Base-by-base conservation (phyloP, 148 eudicot species). In the Oxyria digyna region DNA sequence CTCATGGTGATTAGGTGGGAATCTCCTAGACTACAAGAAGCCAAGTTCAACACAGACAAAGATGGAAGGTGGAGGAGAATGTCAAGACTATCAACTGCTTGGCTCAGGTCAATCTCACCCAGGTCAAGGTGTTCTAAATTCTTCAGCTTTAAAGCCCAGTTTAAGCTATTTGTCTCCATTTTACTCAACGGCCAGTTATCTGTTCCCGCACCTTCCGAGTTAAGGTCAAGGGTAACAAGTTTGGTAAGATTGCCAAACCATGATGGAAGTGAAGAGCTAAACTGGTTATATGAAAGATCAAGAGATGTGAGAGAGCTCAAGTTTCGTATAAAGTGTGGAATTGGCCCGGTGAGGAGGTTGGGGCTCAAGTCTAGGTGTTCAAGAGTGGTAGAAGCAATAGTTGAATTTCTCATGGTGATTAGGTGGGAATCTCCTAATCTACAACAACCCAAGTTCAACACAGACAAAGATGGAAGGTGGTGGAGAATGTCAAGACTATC, bases 241-340 rank as follows among this genome's bases (percentile, higher is more conserved):
- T 43, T 24, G 23, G 71, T 64, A 46, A 67, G 67, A 29, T 76
- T 67, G n/a, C 69, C 33, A 15, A 66, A n/a, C 69, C 69, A 66
- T 35, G 43, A 66, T 41, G 69, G 69, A 41, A 66, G 12, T n/a
- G 31, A 18, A 66, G 45, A 37, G 12, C 6, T 37, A 13, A n/a
- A n/a, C n/a, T 37, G 0, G 11, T 78, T 78, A 0, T 4, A 0
- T 8, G 78, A 78, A 14, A 78, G 33, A 20, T 75, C 78, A 17
- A 71, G 78, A 1, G 68, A 62, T 8, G 48, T 33, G 20, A 78
- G 40, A 1, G 70, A 41, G n/a, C 64, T 75, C 71, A 75, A 8
- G 8, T 15, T 38, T 52, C 71, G 76, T 21, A 75, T 69, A 17
- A 62, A 24, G 1, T 20, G 12, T 1, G 78, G 76, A 7, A 79